Evolutionary conservation across 2,329 filamentous ascomycete genomes (phyloP).

Genomic region (Helotiales sp.): DNA sequence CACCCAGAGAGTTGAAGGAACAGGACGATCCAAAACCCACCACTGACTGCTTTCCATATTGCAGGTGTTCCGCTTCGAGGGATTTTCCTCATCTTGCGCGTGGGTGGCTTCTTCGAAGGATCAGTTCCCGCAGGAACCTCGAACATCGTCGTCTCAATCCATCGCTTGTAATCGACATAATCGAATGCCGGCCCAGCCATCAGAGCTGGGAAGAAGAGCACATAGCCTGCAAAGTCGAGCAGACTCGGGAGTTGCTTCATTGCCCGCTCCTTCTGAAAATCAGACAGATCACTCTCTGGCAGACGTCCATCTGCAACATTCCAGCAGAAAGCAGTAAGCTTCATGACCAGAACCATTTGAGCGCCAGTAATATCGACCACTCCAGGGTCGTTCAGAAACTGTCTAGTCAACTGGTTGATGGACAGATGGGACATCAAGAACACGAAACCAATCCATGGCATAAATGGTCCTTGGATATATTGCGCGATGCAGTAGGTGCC

Average conservation of each 20-base stretch:
- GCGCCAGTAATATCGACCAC: conserved; percentile 87
- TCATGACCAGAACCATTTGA: conserved; percentile 99
- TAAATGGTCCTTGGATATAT: conserved; percentile 82
- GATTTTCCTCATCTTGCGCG: conserved; percentile 87
- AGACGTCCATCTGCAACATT: conserved; percentile 92
- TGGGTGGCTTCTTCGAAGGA: conserved; percentile 79
- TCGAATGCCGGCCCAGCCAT: conserved; percentile 93
- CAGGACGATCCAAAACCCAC: conserved; percentile 74
- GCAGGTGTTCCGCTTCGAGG: conserved; percentile 88
- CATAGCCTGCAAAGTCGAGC: conserved; percentile 84
- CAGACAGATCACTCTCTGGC: conserved; percentile 76
- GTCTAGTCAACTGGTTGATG: conserved; percentile 80
- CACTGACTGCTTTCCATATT: conserved; percentile 69
- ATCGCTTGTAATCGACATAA: conserved; percentile 86
- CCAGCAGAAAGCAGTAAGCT: conserved; percentile 95
- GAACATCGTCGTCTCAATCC: conserved; percentile 95
- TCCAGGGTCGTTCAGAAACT: conserved; percentile 65
- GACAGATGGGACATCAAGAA: conserved; percentile 97
- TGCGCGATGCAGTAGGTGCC: conserved; percentile 83
- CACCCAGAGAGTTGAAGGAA: conserved; percentile 72
- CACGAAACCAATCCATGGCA: conserved; percentile 96
- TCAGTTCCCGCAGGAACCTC: conserved; percentile 80
- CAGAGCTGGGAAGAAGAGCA: conserved; percentile 91
- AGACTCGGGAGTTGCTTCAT: conserved; percentile 72
- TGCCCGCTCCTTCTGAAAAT: conserved; percentile 81